Percentiles rank a stretch among this genome's conserved stretches.
Evolutionary conservation across 192 early-diverging fungal genomes (phyloP).

Genomic region (Neocallimastix lanati): DNA sequence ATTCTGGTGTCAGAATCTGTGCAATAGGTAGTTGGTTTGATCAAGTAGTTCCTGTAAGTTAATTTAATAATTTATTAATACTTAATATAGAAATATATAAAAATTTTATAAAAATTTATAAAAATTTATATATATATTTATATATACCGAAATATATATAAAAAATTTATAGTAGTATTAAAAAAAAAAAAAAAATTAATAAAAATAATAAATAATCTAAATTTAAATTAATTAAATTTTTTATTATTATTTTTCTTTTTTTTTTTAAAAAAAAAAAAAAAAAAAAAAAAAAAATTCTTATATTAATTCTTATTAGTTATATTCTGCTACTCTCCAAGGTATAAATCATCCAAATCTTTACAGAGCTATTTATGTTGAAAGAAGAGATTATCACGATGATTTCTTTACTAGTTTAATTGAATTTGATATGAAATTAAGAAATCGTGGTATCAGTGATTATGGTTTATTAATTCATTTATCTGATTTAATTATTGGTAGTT

Average conservation of each 20-base stretch:
- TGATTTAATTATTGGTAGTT: conserved; percentile 72
- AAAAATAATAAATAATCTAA: no score
- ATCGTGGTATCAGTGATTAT: conserved; percentile 72
- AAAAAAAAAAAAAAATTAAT: no score
- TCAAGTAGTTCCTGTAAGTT: conserved; percentile 75
- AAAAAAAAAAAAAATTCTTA: conserved; percentile 5
- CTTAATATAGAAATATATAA: no score
- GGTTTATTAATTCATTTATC: conserved; percentile 69
- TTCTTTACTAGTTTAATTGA: conserved; percentile 75
- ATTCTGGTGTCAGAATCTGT: conserved; percentile 49
- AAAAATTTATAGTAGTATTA: no score
- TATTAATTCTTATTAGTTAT: conserved; percentile 6
- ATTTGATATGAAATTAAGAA: conserved; percentile 72
- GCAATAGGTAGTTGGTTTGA: conserved; percentile 81
- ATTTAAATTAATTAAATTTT: no score
- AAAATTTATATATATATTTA: no score
- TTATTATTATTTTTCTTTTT: no score
- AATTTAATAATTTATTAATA: no score
- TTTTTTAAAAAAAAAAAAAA: no score
- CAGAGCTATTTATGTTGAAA: conserved; percentile 80
- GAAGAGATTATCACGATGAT: conserved; percentile 55
- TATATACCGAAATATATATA: no score
- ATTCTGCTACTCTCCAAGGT: conserved; percentile 27
- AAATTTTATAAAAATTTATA: no score
- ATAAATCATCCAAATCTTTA: conserved; percentile 59